Percentiles rank a stretch among this genome's conserved stretches.
Conservation (phyloP, 164 flowering plant species). For the Vitis labrusca region DNA sequence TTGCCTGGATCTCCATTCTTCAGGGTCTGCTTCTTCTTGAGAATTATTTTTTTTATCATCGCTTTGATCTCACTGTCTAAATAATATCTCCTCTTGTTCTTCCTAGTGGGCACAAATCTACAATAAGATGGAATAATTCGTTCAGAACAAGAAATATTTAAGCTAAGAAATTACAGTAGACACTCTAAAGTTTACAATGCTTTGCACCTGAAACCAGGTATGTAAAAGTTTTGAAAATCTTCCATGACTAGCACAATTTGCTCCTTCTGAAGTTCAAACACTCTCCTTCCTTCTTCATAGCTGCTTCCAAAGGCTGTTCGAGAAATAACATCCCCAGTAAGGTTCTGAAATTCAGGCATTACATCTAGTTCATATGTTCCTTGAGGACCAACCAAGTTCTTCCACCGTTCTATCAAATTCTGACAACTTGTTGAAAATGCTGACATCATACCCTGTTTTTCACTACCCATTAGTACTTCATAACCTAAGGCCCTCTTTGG, state of each 20-base stretch:
- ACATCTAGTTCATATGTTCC: slow-evolving; percentile 44
- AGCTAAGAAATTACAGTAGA: background rate
- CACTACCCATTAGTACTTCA: too few relatives aligned
- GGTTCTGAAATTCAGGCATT: slow-evolving; percentile 40
- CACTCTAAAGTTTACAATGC: background rate
- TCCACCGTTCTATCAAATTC: slow-evolving; percentile 39
- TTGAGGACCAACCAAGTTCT: slow-evolving; percentile 17
- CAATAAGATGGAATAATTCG: background rate
- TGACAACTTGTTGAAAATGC: slow-evolving; percentile 31
- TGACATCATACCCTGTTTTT: slow-evolving; percentile 39
- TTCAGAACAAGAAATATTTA: background rate
- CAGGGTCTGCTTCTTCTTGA: slow-evolving; percentile 18
- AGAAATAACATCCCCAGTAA: slow-evolving; percentile 47
- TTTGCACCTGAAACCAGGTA: slow-evolving; percentile 54
- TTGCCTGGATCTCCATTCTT: slow-evolving; percentile 11
- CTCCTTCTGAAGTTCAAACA: slow-evolving; percentile 49
- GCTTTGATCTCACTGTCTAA: slow-evolving; percentile 29
- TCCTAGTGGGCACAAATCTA: slow-evolving; percentile 43
- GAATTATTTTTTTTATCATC: slow-evolving; percentile 21
- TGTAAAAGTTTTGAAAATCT: slow-evolving; percentile 25
- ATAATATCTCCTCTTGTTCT: slow-evolving; percentile 28
- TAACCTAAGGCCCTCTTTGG: too few relatives aligned
- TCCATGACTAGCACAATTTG: slow-evolving; percentile 28
- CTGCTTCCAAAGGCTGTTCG: slow-evolving; percentile 57
- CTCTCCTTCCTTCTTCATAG: slow-evolving; percentile 43